phyloP scores from a whole-genome alignment of 805 yeast genomes.

The Yarrowia porcina region DNA sequence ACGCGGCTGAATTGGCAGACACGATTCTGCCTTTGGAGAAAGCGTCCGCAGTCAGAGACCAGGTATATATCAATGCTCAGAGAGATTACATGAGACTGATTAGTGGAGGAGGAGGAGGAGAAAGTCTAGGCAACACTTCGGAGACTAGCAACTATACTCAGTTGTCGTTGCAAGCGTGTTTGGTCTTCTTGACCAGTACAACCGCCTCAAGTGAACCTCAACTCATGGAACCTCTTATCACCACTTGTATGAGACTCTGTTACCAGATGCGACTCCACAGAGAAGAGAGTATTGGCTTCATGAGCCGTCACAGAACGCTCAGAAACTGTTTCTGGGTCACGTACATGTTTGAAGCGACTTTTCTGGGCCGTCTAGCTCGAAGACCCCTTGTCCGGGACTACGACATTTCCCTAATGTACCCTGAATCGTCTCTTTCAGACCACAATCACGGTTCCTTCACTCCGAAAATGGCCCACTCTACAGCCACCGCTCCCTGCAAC shows the following conservation, averaged over 20 bases:
- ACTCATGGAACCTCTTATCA: conserved; percentile 2
- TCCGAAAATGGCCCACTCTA: not conserved
- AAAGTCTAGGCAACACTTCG: not conserved
- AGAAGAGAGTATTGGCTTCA: not conserved
- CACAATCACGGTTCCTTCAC: not conserved
- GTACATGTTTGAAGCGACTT: conserved; percentile 8
- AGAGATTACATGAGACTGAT: not conserved
- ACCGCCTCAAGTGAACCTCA: not conserved
- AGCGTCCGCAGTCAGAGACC: not conserved
- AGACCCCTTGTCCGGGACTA: conserved; percentile 1
- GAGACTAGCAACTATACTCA: not conserved
- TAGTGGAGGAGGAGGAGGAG: not conserved
- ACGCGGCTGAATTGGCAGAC: conserved; percentile 9
- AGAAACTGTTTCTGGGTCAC: conserved; percentile 19
- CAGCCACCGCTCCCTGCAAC: not conserved
- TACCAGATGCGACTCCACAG: conserved; percentile 12
- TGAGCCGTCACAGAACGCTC: not conserved
- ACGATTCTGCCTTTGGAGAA: not conserved
- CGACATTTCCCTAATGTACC: not conserved
- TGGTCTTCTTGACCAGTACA: not conserved
- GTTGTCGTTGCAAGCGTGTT: not conserved
- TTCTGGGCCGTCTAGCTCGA: not conserved
- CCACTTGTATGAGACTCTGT: conserved; percentile 6
- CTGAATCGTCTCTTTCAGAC: not conserved
- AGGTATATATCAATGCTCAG: not conserved